Evolutionary conservation across 2,329 filamentous ascomycete species (phyloP), one percentile per base, ranked within the genome.

Genomic region (Diaporthe vaccinii): DNA sequence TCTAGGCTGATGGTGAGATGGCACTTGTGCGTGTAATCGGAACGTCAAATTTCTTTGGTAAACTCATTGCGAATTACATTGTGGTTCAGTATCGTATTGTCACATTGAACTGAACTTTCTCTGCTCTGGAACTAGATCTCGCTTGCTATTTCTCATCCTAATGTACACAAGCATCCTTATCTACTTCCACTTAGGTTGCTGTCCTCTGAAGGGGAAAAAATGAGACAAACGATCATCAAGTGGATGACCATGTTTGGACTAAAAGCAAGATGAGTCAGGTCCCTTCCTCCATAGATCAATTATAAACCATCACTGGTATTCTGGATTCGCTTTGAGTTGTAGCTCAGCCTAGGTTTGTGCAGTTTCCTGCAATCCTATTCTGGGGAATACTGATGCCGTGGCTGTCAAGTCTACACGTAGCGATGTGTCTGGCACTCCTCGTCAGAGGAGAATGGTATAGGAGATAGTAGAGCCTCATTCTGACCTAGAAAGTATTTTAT

Each of bases 1-100:
- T 25, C n/a, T 25, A 25, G 89, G 80, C 91, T 88, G 83, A 91
- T 92, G 82, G 92, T 88, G 53, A 92, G 78, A 76, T 90, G 89
- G 83, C 93, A 89, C 57, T 91, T 88, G 78, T 93, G 91, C 0
- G 89, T 87, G 79, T 91, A 93, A 9, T 88, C 0, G 91, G 92
- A 14, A 49, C 20, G 14, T 20, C 15, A 44, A 39, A 39, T 39
- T 39, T 39, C 36, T 39, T 39, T 39, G 36, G 10, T 12, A 39
- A 39, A 12, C 36, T 44, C 15, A 20, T 44, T 44, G 41, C 7
- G 10, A 44, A 17, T 44, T 44, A 20, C 17, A 7, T 44, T 44
- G 41, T 20, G 17, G 15, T 20, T 44, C 17, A 15, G 15, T 39
- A 20, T 17, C 15, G 44, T 8, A 49, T 49, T 49, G 20, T 3